phyloP scores from a whole-genome alignment of 352 stramenopile species.

The Aphanomyces invadans region DNA sequence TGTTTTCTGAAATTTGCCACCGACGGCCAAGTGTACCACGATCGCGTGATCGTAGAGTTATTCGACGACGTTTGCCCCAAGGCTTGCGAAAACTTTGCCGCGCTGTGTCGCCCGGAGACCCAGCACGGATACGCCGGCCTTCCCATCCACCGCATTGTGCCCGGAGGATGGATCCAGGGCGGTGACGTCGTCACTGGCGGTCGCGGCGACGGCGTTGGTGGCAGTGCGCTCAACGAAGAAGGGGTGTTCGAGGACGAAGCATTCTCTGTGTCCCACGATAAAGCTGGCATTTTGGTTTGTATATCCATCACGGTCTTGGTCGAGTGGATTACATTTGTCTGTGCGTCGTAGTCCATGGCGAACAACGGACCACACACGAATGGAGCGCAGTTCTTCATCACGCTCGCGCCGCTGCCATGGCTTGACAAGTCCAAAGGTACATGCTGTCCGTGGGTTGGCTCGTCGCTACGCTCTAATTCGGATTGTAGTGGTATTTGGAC shows the following conservation, averaged over 20 bases:
- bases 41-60: slow-evolving; percentile 58
- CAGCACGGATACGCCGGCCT: slow-evolving; percentile 51
- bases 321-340: slow-evolving; percentile 3
- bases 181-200: slow-evolving; percentile 41
- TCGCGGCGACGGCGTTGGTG: slow-evolving; percentile 39
- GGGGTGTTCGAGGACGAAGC: slow-evolving; percentile 62
- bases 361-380: slow-evolving; percentile 95
- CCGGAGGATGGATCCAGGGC: slow-evolving; percentile 62
- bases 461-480: neutral
- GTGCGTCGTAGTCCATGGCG: slow-evolving; percentile 86
- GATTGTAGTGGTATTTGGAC: slow-evolving; percentile 56
- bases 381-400: slow-evolving; percentile 99
- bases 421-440: slow-evolving; percentile 65
- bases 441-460: neutral
- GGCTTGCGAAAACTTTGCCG: slow-evolving; percentile 69
- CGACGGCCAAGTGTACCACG: slow-evolving; percentile 8
- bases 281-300: slow-evolving; percentile 52
- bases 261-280: slow-evolving; percentile 58
- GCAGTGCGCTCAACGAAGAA: slow-evolving; percentile 49
- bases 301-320: no score
- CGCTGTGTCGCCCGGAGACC: slow-evolving; percentile 36
- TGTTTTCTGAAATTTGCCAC: slow-evolving; percentile 19
- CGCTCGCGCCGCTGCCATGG: slow-evolving; percentile 55
- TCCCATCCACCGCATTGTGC: slow-evolving; percentile 53
- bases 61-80: slow-evolving; percentile 49